Percentiles rank a stretch among this genome's conserved stretches.
phyloP scores from a whole-genome alignment of 768 basidiomycete genomes.

The Asterophora lycoperdoides region DNA sequence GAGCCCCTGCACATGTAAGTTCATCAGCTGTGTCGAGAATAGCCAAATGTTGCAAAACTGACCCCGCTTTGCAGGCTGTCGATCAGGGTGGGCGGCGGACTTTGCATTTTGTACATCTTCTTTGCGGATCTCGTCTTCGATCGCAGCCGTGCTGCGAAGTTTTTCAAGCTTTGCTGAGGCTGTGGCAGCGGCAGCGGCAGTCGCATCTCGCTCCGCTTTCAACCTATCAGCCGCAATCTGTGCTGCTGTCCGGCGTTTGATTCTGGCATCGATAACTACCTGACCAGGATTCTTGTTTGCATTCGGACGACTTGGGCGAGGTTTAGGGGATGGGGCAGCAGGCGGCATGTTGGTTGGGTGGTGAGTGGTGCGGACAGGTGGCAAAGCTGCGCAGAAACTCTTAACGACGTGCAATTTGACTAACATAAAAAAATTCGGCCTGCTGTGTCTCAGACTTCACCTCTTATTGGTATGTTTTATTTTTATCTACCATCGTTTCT shows the following conservation, averaged over 20 bases:
- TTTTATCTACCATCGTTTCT: not conserved
- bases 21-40: not conserved
- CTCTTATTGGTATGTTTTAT: too few species aligned
- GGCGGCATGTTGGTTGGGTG: not conserved
- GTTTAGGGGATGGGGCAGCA: not conserved
- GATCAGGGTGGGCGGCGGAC: not conserved
- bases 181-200: not conserved
- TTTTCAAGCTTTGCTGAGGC: not conserved
- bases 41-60: not conserved
- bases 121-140: not conserved
- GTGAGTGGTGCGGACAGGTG: too few species aligned
- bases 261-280: not conserved
- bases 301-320: not conserved
- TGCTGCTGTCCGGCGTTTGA: not conserved
- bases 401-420: too few species aligned
- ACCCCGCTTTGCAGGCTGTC: not conserved
- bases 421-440: too few species aligned
- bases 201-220: not conserved
- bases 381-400: too few species aligned
- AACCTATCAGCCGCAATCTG: not conserved
- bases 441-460: too few species aligned
- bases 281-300: not conserved
- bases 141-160: not conserved
- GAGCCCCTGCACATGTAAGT: not conserved
- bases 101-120: not conserved